These are phyloP conservation scores for Haberlea rhodopensis DNA, from an alignment of 257 asterid species.

Conservation along the genomic window DNA sequence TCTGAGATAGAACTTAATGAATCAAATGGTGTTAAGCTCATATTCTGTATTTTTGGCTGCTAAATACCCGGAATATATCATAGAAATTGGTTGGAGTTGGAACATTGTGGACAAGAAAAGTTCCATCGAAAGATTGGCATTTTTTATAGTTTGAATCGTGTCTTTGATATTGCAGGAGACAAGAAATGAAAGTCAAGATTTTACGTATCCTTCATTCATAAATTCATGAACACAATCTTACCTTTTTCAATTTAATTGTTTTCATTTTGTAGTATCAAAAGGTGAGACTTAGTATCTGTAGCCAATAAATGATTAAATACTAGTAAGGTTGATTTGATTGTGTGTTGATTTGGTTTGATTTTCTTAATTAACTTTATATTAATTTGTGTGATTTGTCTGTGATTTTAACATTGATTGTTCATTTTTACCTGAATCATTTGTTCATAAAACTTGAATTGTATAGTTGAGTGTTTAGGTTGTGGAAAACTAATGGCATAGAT, in stretches of 20 bases:
- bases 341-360: slow-evolving; percentile 8
- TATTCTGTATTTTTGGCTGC: background rate
- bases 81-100: background rate
- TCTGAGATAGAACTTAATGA: background rate
- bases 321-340: background rate
- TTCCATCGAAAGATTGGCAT: background rate
- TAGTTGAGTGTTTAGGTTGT: background rate
- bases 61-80: background rate
- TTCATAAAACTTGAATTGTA: background rate
- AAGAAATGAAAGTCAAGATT: slow-evolving; percentile 79
- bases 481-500: background rate
- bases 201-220: slow-evolving; percentile 57
- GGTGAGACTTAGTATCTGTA: background rate
- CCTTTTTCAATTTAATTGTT: background rate
- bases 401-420: background rate
- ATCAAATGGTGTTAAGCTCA: background rate
- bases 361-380: slow-evolving; percentile 3
- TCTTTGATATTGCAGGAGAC: slow-evolving; percentile 42
- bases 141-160: background rate
- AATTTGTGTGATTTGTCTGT: background rate
- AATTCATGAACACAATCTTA: background rate
- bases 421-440: background rate
- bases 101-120: background rate
- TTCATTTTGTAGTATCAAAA: background rate
- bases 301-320: background rate